Evolutionary conservation across 1,284 basidiomycete species (phyloP), one percentile per base, ranked within the genome.

Genomic region (Puccinia novopanici): DNA sequence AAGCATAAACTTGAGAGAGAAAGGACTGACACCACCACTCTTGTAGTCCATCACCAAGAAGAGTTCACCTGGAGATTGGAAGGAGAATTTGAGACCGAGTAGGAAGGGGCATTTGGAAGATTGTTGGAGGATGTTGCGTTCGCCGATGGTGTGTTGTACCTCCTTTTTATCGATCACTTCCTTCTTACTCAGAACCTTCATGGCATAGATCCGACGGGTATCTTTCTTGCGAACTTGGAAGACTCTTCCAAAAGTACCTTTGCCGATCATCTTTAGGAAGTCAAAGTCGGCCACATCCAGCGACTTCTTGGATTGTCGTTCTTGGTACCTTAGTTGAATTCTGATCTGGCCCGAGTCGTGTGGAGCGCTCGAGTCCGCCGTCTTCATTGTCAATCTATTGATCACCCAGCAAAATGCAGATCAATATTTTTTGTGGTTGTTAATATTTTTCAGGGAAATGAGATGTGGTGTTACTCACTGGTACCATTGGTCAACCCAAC

Each of bases 11-110:
- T n/a, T n/a, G 6, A 48, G 22, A 34, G 50, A 22, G 37, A 65
- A 6, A 22, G 13, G 5, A 80, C 63, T 74, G 73, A 80, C 87
- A 67, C 97, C 97, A 10, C 97, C 97, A 83, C 92, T 93, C 89
- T 99, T 99, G 89, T 98, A 99, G 87, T 99, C 97, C 81, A 97
- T 99, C 68, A 99, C 93, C 83, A 99, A 91, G 86, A 97, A 99
- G 50, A 99, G 88, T 85, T 99, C 95, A 72, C 91, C 89, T 83
- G 97, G 94, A 4, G 95, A 97, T 87, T 99, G 97, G 89, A 99
- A 99, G 83, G 91, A 92, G 85, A 99, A 99, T 87, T 99, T 99
- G 85, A 99, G 89, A 19, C 97, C 97, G 81, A 99, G 94, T 55
- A 99, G 90, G 90, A 99, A 99, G 0, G 97, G 97, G 45, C 92